A percentile compares a stretch with the other conserved stretches of the same genome.
Conservation (phyloP, 495 filamentous ascomycete species). For the Parmelia sp. region DNA sequence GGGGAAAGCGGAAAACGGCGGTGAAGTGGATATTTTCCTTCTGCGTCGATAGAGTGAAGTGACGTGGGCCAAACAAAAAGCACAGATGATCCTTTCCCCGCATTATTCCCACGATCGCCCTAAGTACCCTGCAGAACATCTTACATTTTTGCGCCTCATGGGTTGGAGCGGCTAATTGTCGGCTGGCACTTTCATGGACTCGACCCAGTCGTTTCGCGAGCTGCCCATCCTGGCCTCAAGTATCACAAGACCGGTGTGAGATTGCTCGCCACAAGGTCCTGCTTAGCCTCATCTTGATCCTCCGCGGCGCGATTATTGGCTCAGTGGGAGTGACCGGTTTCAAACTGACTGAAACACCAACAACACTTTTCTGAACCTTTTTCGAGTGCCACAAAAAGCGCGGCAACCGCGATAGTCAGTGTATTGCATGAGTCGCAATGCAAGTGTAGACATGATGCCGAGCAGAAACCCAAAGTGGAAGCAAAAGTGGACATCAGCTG, state of each 20-base stretch:
- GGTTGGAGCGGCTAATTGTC: slow-evolving; percentile 7
- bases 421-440: neutral
- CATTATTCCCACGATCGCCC: neutral
- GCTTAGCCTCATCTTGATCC: neutral
- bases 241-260: slow-evolving; percentile 4
- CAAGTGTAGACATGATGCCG: neutral
- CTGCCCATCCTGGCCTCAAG: neutral
- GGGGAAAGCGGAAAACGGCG: neutral
- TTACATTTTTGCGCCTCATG: neutral
- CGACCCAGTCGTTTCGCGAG: neutral
- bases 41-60: neutral
- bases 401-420: neutral
- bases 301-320: neutral
- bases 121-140: neutral
- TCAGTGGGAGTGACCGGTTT: neutral
- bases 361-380: neutral
- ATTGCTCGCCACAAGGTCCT: neutral
- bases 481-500: neutral
- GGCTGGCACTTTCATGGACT: neutral
- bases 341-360: neutral
- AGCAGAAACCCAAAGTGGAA: neutral
- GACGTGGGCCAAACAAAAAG: neutral
- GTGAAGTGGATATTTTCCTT: neutral
- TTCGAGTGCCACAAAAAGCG: neutral
- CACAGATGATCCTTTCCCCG: slow-evolving; percentile 3